Conservation (phyloP, 345 rosid species). For the Aurinia saxatilis region DNA sequence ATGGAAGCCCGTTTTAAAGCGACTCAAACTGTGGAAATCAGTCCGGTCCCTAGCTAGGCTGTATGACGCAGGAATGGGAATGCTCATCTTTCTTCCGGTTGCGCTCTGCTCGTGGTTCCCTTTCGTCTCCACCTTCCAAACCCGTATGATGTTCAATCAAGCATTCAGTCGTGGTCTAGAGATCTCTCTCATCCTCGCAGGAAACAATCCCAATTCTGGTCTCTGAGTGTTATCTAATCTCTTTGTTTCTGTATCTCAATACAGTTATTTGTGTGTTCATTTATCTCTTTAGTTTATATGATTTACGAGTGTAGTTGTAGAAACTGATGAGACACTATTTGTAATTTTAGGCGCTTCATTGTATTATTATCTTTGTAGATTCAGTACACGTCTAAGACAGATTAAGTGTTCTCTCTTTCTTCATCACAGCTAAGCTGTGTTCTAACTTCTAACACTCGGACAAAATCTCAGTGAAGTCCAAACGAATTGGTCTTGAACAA, state of each 20-base stretch:
- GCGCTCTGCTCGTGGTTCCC: conserved; percentile 96
- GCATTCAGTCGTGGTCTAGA: conserved; percentile 93
- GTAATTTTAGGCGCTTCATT: conserved; percentile 2
- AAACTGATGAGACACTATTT: neutral
- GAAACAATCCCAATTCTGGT: conserved; percentile 74
- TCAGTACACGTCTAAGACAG: neutral
- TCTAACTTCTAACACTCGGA: neutral
- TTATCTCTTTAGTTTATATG: neutral
- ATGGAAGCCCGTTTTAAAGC: conserved; percentile 84
- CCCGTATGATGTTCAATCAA: conserved; percentile 95
- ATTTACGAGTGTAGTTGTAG: neutral
- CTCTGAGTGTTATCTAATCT: conserved; percentile 10
- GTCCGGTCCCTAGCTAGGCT: conserved; percentile 80
- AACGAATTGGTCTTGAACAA: neutral
- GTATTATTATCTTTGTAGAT: neutral
- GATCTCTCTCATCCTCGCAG: conserved; percentile 94
- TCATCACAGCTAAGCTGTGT: neutral
- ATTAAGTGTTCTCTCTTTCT: neutral
- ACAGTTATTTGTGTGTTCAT: neutral
- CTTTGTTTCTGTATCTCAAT: neutral
- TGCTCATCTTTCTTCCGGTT: conserved; percentile 76
- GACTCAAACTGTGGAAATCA: conserved; percentile 76
- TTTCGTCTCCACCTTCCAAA: conserved; percentile 91
- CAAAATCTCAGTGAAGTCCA: neutral
- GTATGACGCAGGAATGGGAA: conserved; percentile 93